Base-by-base conservation (phyloP, 495 filamentous ascomycete genomes). In the Penicillium diatomitis region DNA sequence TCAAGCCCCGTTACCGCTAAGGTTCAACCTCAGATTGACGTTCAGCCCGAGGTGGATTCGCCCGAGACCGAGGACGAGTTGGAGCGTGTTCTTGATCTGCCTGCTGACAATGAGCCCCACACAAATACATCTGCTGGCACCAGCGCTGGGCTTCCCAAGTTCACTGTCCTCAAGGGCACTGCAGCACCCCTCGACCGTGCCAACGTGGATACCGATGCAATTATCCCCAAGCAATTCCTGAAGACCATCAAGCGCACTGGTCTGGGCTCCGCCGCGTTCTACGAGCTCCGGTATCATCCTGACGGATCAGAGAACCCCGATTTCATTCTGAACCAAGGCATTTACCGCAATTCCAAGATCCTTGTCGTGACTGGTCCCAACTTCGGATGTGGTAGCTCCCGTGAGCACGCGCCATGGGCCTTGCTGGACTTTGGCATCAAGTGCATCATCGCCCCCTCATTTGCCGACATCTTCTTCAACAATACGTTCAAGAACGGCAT, bases 401-500 rank as follows among this genome's bases (percentile, higher is more conserved):
- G 92, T 54, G 92, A 98, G 70, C 92, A 98, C 73, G 92, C 92
- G 10, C 92, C 92, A 28, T 98, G 92, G 92, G 91, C 92, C 20
- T 77, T 98, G 29, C 82, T 92, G 42, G 92, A 98, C 68, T 97
- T 97, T 58, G 92, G 92, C 49, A 92, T 98, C 71, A 87, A 84
- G 59, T 90, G 86, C 63, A 77, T 97, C 53, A 95, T 97, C 56
- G 92, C 91, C 2, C 88, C 90, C 8, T 87, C 83, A 10, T 98
- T 86, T 59, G 91, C 89, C 50, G 92, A 98, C 61, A 98, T 98
- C 69, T 96, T 96, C 80, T 95, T 90, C 81, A 98, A 96, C 79
- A 98, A 98, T 73, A 94, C 88, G 11, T 96, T 96, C 80, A 98
- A 98, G 78, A 98, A 98, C 72, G 92, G 91, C 69, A 98, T 98